Conservation (phyloP, 371 early-diverging fungal genomes). For the Rhizopus arrhizus region DNA sequence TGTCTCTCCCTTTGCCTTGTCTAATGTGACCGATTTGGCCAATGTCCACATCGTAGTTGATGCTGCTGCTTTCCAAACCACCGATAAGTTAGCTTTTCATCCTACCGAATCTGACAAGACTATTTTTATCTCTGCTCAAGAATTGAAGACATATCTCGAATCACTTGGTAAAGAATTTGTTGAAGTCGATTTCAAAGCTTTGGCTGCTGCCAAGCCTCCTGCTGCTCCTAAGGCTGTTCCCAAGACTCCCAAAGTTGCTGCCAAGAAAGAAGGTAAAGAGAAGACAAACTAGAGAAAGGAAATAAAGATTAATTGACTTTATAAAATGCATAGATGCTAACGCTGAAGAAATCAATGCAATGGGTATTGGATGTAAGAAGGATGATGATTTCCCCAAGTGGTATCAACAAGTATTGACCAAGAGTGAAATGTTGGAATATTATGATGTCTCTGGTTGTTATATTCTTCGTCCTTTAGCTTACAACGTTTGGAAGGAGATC, state of each 20-base stretch:
- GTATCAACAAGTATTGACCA: slow-evolving; percentile 94
- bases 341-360: slow-evolving; percentile 62
- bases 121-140: slow-evolving; percentile 54
- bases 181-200: slow-evolving; percentile 50
- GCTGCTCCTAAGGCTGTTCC: slow-evolving; percentile 33
- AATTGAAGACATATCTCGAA: slow-evolving; percentile 51
- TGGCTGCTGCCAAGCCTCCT: slow-evolving; percentile 47
- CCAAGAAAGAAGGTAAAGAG: slow-evolving; percentile 46
- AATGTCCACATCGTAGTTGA: slow-evolving; percentile 66
- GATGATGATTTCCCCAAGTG: slow-evolving; percentile 91
- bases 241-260: slow-evolving; percentile 32
- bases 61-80: slow-evolving; percentile 35
- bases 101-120: slow-evolving; percentile 59
- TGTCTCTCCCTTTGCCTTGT: slow-evolving; percentile 68
- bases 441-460: slow-evolving; percentile 99
- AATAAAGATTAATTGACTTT: neutral
- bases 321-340: slow-evolving; percentile 18
- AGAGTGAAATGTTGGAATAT: slow-evolving; percentile 98
- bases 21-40: slow-evolving; percentile 52
- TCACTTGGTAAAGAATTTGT: slow-evolving; percentile 40
- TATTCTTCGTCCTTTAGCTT: slow-evolving; percentile 97
- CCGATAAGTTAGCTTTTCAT: slow-evolving; percentile 61
- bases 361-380: slow-evolving; percentile 94
- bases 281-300: neutral
- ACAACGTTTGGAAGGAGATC: slow-evolving; percentile 97